Evolutionary conservation across 2,329 filamentous ascomycete species (phyloP).

Genomic region (Cercospora nicotianae): DNA sequence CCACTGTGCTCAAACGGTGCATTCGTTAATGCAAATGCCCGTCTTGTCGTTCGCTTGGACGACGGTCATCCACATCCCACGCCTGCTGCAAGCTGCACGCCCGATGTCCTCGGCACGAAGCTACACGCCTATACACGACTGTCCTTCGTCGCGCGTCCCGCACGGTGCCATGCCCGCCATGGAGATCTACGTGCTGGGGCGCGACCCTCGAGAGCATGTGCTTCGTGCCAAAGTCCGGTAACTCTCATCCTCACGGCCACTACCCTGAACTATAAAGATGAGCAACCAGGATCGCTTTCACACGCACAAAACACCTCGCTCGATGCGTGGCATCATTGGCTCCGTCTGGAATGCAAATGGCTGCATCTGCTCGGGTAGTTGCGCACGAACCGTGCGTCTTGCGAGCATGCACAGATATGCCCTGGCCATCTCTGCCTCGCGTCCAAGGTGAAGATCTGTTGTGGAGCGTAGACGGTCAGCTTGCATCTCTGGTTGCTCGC

Average conservation of each 20-base stretch:
- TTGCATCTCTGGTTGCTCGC: slow-evolving; percentile 19
- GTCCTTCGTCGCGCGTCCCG: slow-evolving; percentile 17
- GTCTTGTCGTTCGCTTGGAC: slow-evolving; percentile 16
- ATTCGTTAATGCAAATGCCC: slow-evolving; percentile 24
- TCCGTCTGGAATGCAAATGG: slow-evolving; percentile 20
- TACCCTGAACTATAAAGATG: neutral
- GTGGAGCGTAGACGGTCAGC: slow-evolving; percentile 25
- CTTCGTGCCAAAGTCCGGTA: slow-evolving; percentile 20
- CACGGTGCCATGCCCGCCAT: slow-evolving; percentile 1
- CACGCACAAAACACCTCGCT: neutral
- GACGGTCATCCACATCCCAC: slow-evolving; percentile 25
- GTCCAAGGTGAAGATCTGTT: slow-evolving; percentile 17
- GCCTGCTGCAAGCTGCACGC: slow-evolving; percentile 17
- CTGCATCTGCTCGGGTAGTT: slow-evolving; percentile 22
- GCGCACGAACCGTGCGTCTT: slow-evolving; percentile 13
- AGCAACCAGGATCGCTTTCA: neutral
- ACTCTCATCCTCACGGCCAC: slow-evolving; percentile 18
- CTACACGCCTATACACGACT: slow-evolving; percentile 16
- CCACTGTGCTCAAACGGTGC: slow-evolving; percentile 14
- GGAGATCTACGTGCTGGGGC: neutral
- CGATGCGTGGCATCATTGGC: slow-evolving; percentile 20
- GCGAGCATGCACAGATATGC: slow-evolving; percentile 20
- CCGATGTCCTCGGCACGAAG: slow-evolving; percentile 21
- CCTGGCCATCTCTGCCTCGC: slow-evolving; percentile 15
- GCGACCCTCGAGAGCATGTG: slow-evolving; percentile 12